Percentiles rank a stretch among this genome's conserved stretches.
These are phyloP conservation scores for Tolypocladium album DNA, from an alignment of 2,329 filamentous ascomycete genomes.

Conservation along the genomic window DNA sequence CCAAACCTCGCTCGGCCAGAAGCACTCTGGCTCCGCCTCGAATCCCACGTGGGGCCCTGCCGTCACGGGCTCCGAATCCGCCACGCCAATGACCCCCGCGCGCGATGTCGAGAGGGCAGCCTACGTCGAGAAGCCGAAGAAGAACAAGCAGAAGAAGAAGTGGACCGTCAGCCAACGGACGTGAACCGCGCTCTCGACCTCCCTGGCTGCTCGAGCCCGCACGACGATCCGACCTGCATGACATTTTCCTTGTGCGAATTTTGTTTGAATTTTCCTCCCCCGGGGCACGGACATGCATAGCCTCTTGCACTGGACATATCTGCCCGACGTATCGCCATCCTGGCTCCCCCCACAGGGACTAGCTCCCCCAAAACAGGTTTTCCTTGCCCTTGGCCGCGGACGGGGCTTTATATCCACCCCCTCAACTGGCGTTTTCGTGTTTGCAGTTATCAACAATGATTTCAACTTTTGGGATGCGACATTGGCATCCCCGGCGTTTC, in stretches of 20 bases:
- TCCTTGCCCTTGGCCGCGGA: neutral
- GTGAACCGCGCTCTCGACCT: slow-evolving; percentile 12
- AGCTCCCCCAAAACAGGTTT: neutral
- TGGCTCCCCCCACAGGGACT: neutral
- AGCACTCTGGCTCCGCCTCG: slow-evolving; percentile 25
- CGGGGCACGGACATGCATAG: neutral
- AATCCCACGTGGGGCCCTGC: slow-evolving; percentile 25
- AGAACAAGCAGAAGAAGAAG: slow-evolving; percentile 32
- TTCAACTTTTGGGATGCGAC: neutral
- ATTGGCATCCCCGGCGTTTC: neutral
- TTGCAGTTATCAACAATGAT: neutral
- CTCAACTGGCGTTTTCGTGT: neutral
- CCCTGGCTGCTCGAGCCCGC: neutral
- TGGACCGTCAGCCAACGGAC: slow-evolving; percentile 34
- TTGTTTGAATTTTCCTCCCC: neutral
- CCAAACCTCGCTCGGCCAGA: slow-evolving; percentile 24
- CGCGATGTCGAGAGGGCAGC: slow-evolving; percentile 5
- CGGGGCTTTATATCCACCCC: neutral
- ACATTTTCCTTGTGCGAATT: neutral
- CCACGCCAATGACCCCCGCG: slow-evolving; percentile 9
- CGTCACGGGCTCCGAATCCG: slow-evolving; percentile 10
- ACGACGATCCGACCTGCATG: neutral
- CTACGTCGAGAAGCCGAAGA: slow-evolving; percentile 6
- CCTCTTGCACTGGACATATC: neutral
- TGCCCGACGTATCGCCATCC: neutral